Base-by-base conservation (phyloP, 1,284 basidiomycete genomes). In the Naganishia cerealis region DNA sequence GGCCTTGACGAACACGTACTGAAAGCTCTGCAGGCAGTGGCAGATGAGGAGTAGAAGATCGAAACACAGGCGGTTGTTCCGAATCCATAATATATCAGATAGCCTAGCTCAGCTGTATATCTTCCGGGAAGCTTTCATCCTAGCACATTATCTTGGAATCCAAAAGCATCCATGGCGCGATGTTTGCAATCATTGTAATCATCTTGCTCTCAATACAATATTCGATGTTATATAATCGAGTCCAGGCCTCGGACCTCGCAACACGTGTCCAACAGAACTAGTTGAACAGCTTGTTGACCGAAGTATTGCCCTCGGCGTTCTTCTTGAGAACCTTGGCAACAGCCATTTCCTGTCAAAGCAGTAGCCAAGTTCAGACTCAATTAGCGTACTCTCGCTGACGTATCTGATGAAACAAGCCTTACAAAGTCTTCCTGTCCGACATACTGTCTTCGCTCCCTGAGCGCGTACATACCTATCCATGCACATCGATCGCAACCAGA, bases 381-480 rank as follows among this genome's bases (percentile, higher is more conserved):
- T 65, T 36, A 55, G 54, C 53, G 21, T 15, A 15, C 8, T 29
- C 15, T 10, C 38, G 13, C 18, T 38, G 43, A 12, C 18, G 12
- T 18, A 7, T 29, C 7, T 26, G 3, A 16, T 42, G 38, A n/a
- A 42, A 9, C 9, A 24, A 33, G 29, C 33, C 61, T 42, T 26
- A 63, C 94, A 76, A 99, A 98, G 80, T 99, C 95, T 76, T 98
- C 95, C 81, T 98, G 94, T 1, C 93, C 95, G 57, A 98, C 95
- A 79, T 98, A 93, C 75, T 97, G 94, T 72, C 95, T 84, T 68
- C 95, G 87, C 80, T 98, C 95, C 50, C 95, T 87, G 12, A 98
- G 84, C 1, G 95, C 95, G 78, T 97, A 99, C 95, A 97, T 98
- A 66, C 93, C 92, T 88, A 75, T 13, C 8, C 29, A 57, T 15